Percentiles rank a stretch among this genome's conserved stretches.
Evolutionary conservation across 148 eudicot genomes (phyloP).

Genomic region (Talinum fruticosum): DNA sequence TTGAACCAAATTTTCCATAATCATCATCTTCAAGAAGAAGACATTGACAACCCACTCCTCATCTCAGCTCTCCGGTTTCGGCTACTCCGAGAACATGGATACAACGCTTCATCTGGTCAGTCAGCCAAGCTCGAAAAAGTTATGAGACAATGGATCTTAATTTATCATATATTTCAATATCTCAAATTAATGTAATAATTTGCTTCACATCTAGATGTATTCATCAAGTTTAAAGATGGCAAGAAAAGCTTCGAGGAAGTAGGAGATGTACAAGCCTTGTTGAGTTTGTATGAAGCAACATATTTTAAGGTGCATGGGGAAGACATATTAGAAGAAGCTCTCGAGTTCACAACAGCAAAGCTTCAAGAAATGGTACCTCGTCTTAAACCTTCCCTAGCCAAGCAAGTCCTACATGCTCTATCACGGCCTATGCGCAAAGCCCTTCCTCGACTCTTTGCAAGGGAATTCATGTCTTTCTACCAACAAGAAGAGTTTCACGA

Average conservation of each 20-base stretch:
- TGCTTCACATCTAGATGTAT: background rate
- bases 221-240: background rate
- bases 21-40: background rate
- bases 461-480: conserved; percentile 32
- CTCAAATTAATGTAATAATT: too few species aligned
- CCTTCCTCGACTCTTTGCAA: conserved; percentile 30
- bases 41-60: background rate
- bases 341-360: conserved; percentile 20
- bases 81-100: background rate
- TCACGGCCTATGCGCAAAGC: conserved; percentile 29
- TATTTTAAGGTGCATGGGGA: conserved; percentile 30
- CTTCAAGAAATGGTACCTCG: background rate
- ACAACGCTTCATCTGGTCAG: background rate
- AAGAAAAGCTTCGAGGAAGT: conserved; percentile 22
- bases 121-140: too few species aligned
- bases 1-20: background rate
- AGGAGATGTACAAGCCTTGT: conserved; percentile 22
- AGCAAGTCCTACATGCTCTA: conserved; percentile 34
- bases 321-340: conserved; percentile 29
- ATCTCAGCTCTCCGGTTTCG: background rate
- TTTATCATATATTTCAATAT: too few species aligned
- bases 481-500: conserved; percentile 20
- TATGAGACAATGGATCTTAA: too few species aligned
- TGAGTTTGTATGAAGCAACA: conserved; percentile 47
- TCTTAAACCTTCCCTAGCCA: conserved; percentile 16